Evolutionary conservation across 192 early-diverging fungal species (phyloP).

Genomic region (Funneliformis mosseae): DNA sequence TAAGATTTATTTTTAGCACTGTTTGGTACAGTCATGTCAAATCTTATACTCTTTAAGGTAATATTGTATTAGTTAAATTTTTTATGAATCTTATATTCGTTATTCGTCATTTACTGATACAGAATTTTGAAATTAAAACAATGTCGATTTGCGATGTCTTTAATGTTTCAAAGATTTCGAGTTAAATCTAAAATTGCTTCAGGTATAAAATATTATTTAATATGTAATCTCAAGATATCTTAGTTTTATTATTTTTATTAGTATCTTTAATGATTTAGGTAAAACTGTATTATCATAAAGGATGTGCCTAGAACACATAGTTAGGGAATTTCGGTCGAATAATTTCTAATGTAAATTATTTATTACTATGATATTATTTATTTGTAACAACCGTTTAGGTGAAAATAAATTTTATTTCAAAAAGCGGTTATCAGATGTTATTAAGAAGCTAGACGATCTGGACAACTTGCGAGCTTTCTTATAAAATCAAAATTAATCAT

Average conservation of each 20-base stretch:
- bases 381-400: no score
- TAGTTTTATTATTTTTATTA: no score
- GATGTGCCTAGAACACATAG: constrained; percentile 24
- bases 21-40: neutral
- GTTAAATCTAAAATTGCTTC: neutral
- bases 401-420: constrained; percentile 34
- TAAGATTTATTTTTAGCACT: neutral
- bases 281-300: constrained; percentile 27
- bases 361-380: neutral
- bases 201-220: neutral
- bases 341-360: neutral
- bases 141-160: constrained; percentile 26
- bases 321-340: no score
- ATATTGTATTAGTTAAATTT: neutral
- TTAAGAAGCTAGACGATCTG: neutral
- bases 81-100: neutral
- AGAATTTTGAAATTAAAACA: neutral
- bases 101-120: neutral
- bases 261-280: neutral
- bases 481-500: neutral
- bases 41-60: constrained; percentile 23
- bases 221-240: neutral
- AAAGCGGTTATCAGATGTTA: neutral
- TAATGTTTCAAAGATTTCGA: constrained; percentile 36
- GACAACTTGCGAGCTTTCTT: neutral